Evolutionary conservation across 2,329 filamentous ascomycete genomes (phyloP).

Genomic region (Trichoderma oligosporum): DNA sequence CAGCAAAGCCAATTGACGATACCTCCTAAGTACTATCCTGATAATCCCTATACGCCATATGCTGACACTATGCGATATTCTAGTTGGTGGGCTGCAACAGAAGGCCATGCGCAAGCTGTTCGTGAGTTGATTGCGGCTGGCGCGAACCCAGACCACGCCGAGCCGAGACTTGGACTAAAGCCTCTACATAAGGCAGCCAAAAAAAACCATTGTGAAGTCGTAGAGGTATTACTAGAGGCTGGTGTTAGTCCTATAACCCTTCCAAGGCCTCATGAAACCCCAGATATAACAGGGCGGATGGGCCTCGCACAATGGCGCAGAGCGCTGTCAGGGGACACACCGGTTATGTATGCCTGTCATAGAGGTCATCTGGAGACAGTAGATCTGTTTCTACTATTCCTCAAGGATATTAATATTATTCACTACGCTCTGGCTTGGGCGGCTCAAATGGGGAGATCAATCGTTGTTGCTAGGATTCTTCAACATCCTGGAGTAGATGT

Average conservation of each 20-base stretch:
- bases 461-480: slow-evolving; percentile 30
- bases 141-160: slow-evolving; percentile 25
- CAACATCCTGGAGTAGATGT: slow-evolving; percentile 31
- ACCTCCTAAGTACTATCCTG: no score
- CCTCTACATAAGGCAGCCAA: slow-evolving; percentile 36
- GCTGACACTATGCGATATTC: no score
- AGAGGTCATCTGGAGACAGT: slow-evolving; percentile 28
- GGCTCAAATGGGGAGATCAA: slow-evolving; percentile 19
- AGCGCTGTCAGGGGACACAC: slow-evolving; percentile 25
- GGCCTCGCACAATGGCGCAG: no score
- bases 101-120: slow-evolving; percentile 23
- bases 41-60: no score
- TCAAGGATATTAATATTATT: slow-evolving; percentile 23
- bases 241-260: slow-evolving; percentile 34
- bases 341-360: slow-evolving; percentile 32
- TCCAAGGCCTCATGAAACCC: slow-evolving; percentile 24
- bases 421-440: slow-evolving; percentile 30
- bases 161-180: slow-evolving; percentile 26
- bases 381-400: slow-evolving; percentile 27
- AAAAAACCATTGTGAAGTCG: slow-evolving; percentile 29
- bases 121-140: slow-evolving; percentile 25
- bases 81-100: slow-evolving; percentile 26
- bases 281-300: no score
- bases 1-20: no score
- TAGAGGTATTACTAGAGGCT: slow-evolving; percentile 32